Conservation (phyloP, 2,329 filamentous ascomycete genomes). For the Clarireedia paspali region DNA sequence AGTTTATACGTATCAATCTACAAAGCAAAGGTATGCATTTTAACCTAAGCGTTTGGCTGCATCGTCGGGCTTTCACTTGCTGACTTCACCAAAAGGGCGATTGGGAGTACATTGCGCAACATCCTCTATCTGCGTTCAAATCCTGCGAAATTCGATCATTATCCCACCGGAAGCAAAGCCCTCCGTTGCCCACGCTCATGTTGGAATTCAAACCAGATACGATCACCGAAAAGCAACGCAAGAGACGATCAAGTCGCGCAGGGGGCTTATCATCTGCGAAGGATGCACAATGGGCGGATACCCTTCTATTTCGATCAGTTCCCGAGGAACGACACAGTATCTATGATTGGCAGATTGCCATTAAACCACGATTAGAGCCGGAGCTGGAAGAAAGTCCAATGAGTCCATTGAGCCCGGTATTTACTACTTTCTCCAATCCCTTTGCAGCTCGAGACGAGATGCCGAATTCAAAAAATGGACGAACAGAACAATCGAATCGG, state of each 20-base stretch:
- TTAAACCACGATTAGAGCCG: slow-evolving; percentile 31
- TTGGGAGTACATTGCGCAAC: slow-evolving; percentile 26
- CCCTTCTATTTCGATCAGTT: slow-evolving; percentile 49
- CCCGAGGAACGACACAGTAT: slow-evolving; percentile 46
- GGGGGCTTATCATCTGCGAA: slow-evolving; percentile 38
- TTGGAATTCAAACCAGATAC: slow-evolving; percentile 45
- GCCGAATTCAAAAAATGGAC: slow-evolving; percentile 11
- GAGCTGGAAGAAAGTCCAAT: slow-evolving; percentile 18
- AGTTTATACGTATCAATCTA: slow-evolving; percentile 28
- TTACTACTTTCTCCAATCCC: slow-evolving; percentile 27
- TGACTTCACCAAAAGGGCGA: slow-evolving; percentile 25
- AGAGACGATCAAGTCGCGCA: slow-evolving; percentile 56
- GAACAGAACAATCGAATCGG: slow-evolving; percentile 37
- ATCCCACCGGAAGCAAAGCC: slow-evolving; percentile 54
- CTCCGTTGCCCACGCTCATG: slow-evolving; percentile 51
- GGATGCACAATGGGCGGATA: slow-evolving; percentile 27
- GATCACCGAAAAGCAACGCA: slow-evolving; percentile 50
- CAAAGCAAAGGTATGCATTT: slow-evolving; percentile 29
- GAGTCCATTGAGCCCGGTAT: slow-evolving; percentile 22
- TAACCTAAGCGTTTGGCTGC: too few species aligned
- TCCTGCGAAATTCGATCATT: slow-evolving; percentile 42
- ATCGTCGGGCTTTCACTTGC: not conserved
- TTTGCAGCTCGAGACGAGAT: slow-evolving; percentile 20
- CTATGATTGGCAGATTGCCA: slow-evolving; percentile 47
- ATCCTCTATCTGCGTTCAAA: slow-evolving; percentile 28